Conservation (phyloP, 352 stramenopile species). For the Phytopythium vexans region DNA sequence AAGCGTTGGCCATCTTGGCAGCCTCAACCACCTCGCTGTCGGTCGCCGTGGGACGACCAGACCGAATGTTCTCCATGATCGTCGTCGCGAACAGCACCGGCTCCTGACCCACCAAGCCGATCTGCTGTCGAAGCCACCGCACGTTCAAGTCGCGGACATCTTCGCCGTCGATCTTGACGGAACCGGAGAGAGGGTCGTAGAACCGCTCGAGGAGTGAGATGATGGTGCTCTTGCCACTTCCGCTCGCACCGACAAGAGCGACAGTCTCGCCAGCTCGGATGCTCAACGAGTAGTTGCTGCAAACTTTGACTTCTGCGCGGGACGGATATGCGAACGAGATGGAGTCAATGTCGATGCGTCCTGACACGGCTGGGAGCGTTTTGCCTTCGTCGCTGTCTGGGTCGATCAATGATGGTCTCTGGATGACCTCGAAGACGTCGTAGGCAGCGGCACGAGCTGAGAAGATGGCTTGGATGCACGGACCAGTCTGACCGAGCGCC, state of each 20-base stretch:
- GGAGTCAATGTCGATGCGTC: conserved; percentile 58
- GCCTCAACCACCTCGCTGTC: conserved; percentile 70
- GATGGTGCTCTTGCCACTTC: conserved; percentile 84
- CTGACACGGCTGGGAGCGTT: conserved; percentile 16
- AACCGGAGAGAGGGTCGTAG: conserved; percentile 68
- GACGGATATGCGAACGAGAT: conserved; percentile 61
- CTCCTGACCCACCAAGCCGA: conserved; percentile 91
- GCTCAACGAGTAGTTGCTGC: conserved; percentile 29
- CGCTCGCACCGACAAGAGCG: conserved; percentile 28
- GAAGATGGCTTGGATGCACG: conserved; percentile 44
- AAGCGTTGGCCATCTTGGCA: conserved; percentile 71
- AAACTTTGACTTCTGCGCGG: conserved; percentile 32
- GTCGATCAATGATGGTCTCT: conserved; percentile 38
- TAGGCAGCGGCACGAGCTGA: conserved; percentile 33
- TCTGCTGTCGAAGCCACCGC: conserved; percentile 57
- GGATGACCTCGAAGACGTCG: conserved; percentile 50
- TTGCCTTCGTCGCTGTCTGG: conserved; percentile 19
- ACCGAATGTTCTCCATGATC: conserved; percentile 64
- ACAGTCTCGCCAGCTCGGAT: conserved; percentile 50
- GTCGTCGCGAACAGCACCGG: conserved; percentile 46
- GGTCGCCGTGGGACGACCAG: conserved; percentile 58
- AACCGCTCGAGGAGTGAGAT: conserved; percentile 89
- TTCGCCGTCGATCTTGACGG: conserved; percentile 18
- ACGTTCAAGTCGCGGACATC: conserved; percentile 63
- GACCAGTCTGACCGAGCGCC: conserved; percentile 45